Base-by-base conservation (phyloP, 2,329 filamentous ascomycete genomes). In the Diaporthe citriasiana region DNA sequence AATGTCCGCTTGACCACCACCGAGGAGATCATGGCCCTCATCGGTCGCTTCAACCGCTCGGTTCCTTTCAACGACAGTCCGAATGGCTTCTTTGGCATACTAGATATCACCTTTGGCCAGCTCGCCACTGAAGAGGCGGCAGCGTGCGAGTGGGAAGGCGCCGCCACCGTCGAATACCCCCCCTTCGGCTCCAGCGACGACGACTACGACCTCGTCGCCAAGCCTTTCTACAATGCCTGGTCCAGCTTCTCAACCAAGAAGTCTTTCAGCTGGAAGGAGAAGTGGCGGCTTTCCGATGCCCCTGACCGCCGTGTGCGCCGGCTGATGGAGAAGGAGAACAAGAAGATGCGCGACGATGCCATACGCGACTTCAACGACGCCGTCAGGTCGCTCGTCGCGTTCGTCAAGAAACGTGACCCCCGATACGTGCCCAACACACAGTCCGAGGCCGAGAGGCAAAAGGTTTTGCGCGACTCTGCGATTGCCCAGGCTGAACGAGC, bases 291-390 rank as follows among this genome's bases (percentile, higher is more conserved):
- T 27, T 93, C 93, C 0, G 95, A 98, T 78, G 96, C 95, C 1
- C 95, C 95, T 1, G 96, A 99, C 83, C 91, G 97, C 68, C 90
- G 93, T 50, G 88, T 94, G 22, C 91, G 96, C 69, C 90, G 97
- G 42, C 80, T 94, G 51, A 97, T 98, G 92, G 97, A 98, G 81
- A 98, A 98, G 83, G 96, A 98, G 81, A 99, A 99, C 82, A 94
- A 92, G 78, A 93, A 93, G 76, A 84, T 93, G 33, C 90, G 97
- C 70, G 95, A 98, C 27, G 93, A 96, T 70, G 95, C 92, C 3
- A 90, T 93, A 15, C 90, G 93, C 72, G 94, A 98, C 77, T 98
- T 98, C 85, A 98, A 98, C 82, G 95, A 98, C 75, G 93, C 95
- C 4, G 95, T 99, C 40, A 87, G 94, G 73, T 94, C 95, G 9